Evolutionary conservation across 768 basidiomycete species (phyloP), one percentile per base, ranked within the genome.

Genomic region (Guyanaporus albipodus): DNA sequence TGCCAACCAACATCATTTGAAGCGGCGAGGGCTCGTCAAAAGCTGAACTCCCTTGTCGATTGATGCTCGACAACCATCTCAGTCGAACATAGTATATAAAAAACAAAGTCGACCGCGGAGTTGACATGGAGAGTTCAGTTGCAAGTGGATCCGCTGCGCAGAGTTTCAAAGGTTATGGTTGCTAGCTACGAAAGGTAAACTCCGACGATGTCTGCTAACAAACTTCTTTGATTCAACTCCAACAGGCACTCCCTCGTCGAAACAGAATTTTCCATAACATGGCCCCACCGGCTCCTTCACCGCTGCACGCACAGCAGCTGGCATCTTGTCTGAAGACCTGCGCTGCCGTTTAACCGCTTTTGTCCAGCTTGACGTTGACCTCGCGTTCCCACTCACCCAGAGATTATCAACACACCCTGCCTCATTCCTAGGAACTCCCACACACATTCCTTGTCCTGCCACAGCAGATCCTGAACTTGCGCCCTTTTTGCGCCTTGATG

Each of bases 251-350:
- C 80, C 80, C 96, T 81, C 38, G 33, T 57, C 22, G 78, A 76
- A n/a, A 97, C 70, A 62, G 81, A 88, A 40, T 67, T 67, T n/a
- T n/a, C n/a, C n/a, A n/a, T n/a, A n/a, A 66, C 58, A 75, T 67
- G 6, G 67, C 68, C 0, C 11, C 19, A 74, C 73, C 2, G 79
- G 11, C 74, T 72, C 64, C 36, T 66, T 73, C 4, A 98, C 63
- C 0, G 87, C 84, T 15, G 77, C 79, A 54, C 83, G 85, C 14
- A 97, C 93, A 0, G 81, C 87, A 9, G 79, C 73, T 4, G 96
- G 95, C 94, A 98, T 98, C 62, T 95, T 90, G 64, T 93, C 94
- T 1, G 93, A 89, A 0, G 96, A 94, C 18, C 94, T 97, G 58
- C 4, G 8, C 29, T 9, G n/a, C 19, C 15, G 17, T 21, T 53